phyloP scores from a whole-genome alignment of 2,329 filamentous ascomycete species.

The Pseudopithomyces chartarum region DNA sequence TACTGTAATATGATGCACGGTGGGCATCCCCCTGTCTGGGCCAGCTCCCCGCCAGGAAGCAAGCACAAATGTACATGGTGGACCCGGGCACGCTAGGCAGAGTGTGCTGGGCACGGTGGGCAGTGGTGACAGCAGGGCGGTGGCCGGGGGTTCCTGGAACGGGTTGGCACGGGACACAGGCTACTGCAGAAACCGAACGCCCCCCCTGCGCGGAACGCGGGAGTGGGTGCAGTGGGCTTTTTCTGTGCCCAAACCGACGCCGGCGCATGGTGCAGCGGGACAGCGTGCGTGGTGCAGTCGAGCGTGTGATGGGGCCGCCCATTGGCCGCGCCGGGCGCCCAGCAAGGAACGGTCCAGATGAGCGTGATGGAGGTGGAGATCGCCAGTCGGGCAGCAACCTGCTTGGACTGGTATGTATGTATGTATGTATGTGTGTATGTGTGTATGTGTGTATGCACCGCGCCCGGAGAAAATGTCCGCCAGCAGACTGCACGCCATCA shows the following conservation, averaged over 20 bases:
- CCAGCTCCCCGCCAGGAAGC: conserved; percentile 7
- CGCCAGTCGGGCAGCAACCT: neutral
- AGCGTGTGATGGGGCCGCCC: conserved; percentile 21
- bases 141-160: conserved; percentile 11
- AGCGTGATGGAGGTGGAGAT: neutral
- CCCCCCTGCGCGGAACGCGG: conserved; percentile 40
- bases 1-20: conserved; percentile 5
- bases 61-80: conserved; percentile 6
- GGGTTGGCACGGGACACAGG: conserved; percentile 22
- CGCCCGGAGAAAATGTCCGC: neutral
- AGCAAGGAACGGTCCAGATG: neutral
- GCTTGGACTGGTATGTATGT: no score
- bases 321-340: conserved; percentile 18
- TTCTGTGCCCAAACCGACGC: conserved; percentile 24
- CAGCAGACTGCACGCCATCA: neutral
- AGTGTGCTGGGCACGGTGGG: conserved; percentile 18
- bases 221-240: conserved; percentile 15
- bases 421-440: no score
- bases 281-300: conserved; percentile 18
- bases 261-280: conserved; percentile 26
- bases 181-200: conserved; percentile 34
- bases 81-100: conserved; percentile 1
- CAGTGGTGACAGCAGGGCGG: conserved; percentile 10
- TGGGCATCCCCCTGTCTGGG: conserved; percentile 6
- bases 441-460: neutral